Base-by-base conservation (phyloP, 352 stramenopile species). In the Globisporangium abappressorium region DNA sequence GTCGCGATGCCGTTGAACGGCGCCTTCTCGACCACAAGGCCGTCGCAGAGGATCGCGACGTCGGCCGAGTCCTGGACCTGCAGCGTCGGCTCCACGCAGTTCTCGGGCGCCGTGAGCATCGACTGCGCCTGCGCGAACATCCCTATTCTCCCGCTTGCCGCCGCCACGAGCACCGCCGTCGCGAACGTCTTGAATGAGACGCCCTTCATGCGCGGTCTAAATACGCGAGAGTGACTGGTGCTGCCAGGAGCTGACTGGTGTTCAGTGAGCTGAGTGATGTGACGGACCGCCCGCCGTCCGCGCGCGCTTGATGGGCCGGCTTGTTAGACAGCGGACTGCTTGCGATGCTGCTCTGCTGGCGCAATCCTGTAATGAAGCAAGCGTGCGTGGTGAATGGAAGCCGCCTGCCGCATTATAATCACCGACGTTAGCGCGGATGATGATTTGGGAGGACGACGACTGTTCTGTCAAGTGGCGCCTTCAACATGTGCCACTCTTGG, bases 21-120 rank as follows among this genome's bases (percentile, higher is more conserved):
- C 12, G 60, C 57, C 12, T 55, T 53, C 12, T 61, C 58, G 11
- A 51, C 47, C 58, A 62, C 36, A 0, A 26, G 1, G 24, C 53
- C 28, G 58, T 43, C 49, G 26, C 65, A 70, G 26, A 66, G 36
- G 47, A 70, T 65, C 34, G 49, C 65, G n/a, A 70, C 65, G 38
- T 70, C 51, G 24, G 30, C 62, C 38, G 51, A 24, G 20, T 65
- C 65, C 28, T 62, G 28, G 24, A 65, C 43, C 58, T 65, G 57
- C 46, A 70, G 65, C 7, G 49, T 70, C 28, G 65, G 58, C 14
- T 66, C 28, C 11, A 26, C 8, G 58, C 65, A 70, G 51, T 63
- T 41, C n/a, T 28, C 36, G 12, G 65, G 65, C 57, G 57, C 60
- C 28, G 65, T 70, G 36, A 70, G 57, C 58, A 58, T 20, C 58